phyloP scores from a whole-genome alignment of 768 basidiomycete species.

The Pulveroboletus sp. region DNA sequence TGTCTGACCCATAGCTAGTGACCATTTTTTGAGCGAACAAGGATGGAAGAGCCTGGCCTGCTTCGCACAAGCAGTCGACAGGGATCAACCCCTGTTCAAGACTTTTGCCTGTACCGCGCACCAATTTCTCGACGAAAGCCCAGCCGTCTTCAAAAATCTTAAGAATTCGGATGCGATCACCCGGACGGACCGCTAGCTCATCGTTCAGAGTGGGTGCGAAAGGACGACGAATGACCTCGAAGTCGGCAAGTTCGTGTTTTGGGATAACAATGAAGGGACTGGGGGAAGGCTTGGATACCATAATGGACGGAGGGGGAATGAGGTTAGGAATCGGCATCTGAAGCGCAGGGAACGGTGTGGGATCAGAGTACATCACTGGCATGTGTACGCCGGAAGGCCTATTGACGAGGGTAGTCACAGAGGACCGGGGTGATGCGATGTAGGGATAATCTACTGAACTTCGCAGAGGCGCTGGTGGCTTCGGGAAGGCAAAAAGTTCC shows the following conservation, averaged over 20 bases:
- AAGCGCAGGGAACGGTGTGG: conserved; percentile 13
- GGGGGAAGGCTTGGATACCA: conserved; percentile 13
- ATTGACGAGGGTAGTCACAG: conserved; percentile 19
- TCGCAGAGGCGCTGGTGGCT: conserved; percentile 41
- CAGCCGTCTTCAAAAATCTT: conserved; percentile 67
- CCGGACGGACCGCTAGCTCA: conserved; percentile 50
- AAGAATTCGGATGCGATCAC: conserved; percentile 52
- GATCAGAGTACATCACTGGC: no score
- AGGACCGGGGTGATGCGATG: conserved; percentile 7
- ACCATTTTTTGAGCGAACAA: conserved; percentile 50
- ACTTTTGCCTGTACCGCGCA: not conserved
- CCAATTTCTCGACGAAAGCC: conserved; percentile 54
- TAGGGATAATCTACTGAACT: not conserved
- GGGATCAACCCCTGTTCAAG: conserved; percentile 54
- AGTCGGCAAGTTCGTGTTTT: conserved; percentile 32
- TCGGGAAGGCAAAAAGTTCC: conserved; percentile 67
- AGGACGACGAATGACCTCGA: conserved; percentile 51
- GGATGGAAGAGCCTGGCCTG: conserved; percentile 42
- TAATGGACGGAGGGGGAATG: not conserved
- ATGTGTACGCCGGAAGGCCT: conserved; percentile 16
- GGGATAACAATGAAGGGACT: conserved; percentile 36
- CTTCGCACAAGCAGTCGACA: conserved; percentile 59
- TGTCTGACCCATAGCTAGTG: conserved; percentile 32
- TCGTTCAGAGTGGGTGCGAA: conserved; percentile 56
- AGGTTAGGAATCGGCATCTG: not conserved